A percentile compares a stretch with the other conserved stretches of the same genome.
Conservation (phyloP, 768 basidiomycete genomes). For the Russula griseocarnosa region DNA sequence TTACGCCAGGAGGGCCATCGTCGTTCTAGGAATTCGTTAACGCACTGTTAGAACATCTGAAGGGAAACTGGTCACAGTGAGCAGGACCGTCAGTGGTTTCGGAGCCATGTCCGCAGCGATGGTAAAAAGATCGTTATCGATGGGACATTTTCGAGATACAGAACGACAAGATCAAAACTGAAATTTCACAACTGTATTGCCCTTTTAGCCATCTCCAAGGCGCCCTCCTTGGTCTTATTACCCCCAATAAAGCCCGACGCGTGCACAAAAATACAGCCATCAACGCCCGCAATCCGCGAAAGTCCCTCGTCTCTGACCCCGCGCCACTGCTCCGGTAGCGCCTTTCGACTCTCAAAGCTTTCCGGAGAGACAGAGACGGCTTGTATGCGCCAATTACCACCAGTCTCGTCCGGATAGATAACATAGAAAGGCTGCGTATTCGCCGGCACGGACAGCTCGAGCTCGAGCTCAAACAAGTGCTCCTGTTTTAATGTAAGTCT, state of each 20-base stretch:
- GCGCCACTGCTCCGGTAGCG: conserved; percentile 90
- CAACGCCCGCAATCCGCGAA: conserved; percentile 66
- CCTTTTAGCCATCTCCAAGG: conserved; percentile 68
- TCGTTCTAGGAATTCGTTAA: conserved; percentile 57
- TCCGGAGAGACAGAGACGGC: conserved; percentile 80
- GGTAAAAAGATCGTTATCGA: background rate
- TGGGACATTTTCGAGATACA: background rate
- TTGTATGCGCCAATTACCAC: conserved; percentile 83
- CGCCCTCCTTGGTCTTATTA: conserved; percentile 87
- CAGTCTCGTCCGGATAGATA: conserved; percentile 82
- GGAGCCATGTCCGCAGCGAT: conserved; percentile 27
- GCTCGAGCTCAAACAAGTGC: conserved; percentile 86
- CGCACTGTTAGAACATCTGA: conserved; percentile 1
- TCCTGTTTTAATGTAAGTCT: conserved; percentile 46
- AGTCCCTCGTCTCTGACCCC: conserved; percentile 84
- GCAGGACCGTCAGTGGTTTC: conserved; percentile 37
- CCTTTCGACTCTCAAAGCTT: conserved; percentile 87
- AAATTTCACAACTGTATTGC: conserved; percentile 45
- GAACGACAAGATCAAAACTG: background rate
- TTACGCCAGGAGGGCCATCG: conserved; percentile 70
- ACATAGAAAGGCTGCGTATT: conserved; percentile 70
- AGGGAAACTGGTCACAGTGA: conserved; percentile 37
- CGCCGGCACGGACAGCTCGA: conserved; percentile 44
- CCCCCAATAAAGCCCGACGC: conserved; percentile 97
- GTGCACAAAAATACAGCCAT: conserved; percentile 88